Base-by-base conservation (phyloP, 2,329 filamentous ascomycete species). In the Apiospora malaysiana region DNA sequence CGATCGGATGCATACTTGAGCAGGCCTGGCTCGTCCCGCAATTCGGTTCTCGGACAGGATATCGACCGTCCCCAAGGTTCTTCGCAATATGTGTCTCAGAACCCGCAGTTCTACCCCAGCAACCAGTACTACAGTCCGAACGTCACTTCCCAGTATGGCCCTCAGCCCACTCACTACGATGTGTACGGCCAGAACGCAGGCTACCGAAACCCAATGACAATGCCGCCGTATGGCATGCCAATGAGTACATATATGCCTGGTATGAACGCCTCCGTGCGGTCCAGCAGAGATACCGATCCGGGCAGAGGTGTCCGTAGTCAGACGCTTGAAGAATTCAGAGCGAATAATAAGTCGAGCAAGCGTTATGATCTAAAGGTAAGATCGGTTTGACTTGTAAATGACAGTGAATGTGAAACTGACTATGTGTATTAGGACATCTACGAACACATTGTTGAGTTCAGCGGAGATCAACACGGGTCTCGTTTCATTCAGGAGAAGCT, bases 401-500 rank as follows among this genome's bases (percentile, higher is more conserved):
- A n/a, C n/a, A n/a, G n/a, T n/a, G n/a, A n/a, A n/a, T n/a, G n/a
- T n/a, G n/a, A n/a, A n/a, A n/a, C n/a, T n/a, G n/a, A n/a, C n/a
- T n/a, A n/a, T n/a, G n/a, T n/a, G n/a, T n/a, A n/a, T n/a, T n/a
- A n/a, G 87, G 93, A 97, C 74, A 95, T 98, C 59, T 95, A 93
- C 79, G 89, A 89, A 70, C 90, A 97, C 77, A 89, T 98, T 47
- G 94, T 97, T 0, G 95, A 98, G 79, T 98, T 98, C 81, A 95
- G 94, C 76, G 95, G 96, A 21, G 96, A 99, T 78, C 96, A 98
- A 80, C 92, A 97, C 76, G 96, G 95, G 0, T 99, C 96, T 0
- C 90, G 96, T 0, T 98, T 98, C 80, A 97, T 99, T 71, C 96
- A 99, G 79, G 90, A 92, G 75, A 98, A 97, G 81, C 88, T 99